Conservation (phyloP, 805 yeast species). For the Starmera dryadoides region DNA sequence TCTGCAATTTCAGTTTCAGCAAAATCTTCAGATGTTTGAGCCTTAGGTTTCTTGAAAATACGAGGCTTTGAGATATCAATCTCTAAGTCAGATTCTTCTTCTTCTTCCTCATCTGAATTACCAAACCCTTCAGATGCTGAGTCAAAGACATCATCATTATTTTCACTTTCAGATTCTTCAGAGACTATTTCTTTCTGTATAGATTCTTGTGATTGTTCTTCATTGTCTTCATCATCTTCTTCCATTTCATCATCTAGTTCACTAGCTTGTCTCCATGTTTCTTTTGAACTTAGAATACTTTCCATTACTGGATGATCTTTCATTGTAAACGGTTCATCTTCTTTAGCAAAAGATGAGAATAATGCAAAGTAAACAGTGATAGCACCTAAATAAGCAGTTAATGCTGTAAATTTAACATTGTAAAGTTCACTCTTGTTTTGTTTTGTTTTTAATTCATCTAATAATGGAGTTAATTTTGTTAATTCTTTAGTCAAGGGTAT, state of each 20-base stretch:
- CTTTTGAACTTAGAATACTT: conserved; percentile 70
- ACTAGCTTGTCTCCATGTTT: conserved; percentile 82
- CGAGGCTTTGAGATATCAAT: conserved; percentile 49
- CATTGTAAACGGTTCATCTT: conserved; percentile 55
- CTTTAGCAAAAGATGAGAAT: conserved; percentile 47
- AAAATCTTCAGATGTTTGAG: conserved; percentile 40
- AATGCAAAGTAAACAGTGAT: conserved; percentile 75
- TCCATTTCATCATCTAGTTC: conserved; percentile 11
- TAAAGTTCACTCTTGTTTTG: conserved; percentile 26
- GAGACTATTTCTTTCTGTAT: conserved; percentile 2
- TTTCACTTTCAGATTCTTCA: conserved; percentile 10
- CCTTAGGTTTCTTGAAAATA: conserved; percentile 32
- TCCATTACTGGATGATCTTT: conserved; percentile 91
- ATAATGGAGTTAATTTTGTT: conserved; percentile 31
- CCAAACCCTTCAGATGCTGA: conserved; percentile 7
- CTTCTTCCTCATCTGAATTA: conserved; percentile 5
- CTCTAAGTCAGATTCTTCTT: conserved; percentile 27
- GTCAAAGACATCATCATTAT: conserved; percentile 13
- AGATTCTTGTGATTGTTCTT: conserved; percentile 10
- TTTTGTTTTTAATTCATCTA: conserved; percentile 29
- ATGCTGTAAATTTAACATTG: conserved; percentile 56
- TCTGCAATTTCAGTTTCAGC: conserved; percentile 71
- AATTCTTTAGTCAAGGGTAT: conserved; percentile 67
- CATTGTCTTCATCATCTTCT: conserved; percentile 14
- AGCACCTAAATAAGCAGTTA: conserved; percentile 73